phyloP scores from a whole-genome alignment of 2,329 filamentous ascomycete species.

The Colletotrichum chrysophilum region DNA sequence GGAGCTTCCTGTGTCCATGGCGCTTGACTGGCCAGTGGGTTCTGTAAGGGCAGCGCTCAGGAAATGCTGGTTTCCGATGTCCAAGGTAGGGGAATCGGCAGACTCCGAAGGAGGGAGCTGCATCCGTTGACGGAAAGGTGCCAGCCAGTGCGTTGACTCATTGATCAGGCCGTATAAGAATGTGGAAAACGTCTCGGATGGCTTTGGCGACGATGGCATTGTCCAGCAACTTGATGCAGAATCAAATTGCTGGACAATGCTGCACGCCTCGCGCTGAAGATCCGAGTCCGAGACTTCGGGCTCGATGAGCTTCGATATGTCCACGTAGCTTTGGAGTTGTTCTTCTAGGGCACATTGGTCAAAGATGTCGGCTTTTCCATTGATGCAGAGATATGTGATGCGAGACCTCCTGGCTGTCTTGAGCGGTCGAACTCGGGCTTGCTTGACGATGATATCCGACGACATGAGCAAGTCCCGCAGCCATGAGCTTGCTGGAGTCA shows the following conservation, averaged over 20 bases:
- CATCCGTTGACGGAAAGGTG: background rate
- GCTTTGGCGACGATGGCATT: background rate
- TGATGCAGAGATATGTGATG: conserved; percentile 17
- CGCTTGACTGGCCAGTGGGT: too few relatives aligned
- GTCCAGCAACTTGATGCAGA: background rate
- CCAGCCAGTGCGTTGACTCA: conserved; percentile 1
- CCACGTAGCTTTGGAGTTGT: conserved; percentile 8
- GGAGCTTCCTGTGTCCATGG: background rate
- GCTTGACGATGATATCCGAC: conserved; percentile 8
- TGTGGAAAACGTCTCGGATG: background rate
- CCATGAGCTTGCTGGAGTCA: conserved; percentile 27
- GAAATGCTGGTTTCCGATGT: background rate
- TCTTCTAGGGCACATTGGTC: conserved; percentile 9
- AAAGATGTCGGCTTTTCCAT: conserved; percentile 15
- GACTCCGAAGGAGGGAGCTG: background rate
- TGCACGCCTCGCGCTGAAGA: conserved; percentile 4
- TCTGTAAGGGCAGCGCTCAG: background rate
- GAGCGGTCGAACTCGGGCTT: conserved; percentile 19
- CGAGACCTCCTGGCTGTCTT: background rate
- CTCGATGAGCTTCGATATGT: background rate
- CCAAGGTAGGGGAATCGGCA: background rate
- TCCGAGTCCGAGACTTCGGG: background rate
- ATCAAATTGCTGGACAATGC: background rate
- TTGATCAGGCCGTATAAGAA: conserved; percentile 9
- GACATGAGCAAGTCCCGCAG: conserved; percentile 28